These are phyloP conservation scores for Mycothermus thermophilus DNA, from an alignment of 495 filamentous ascomycete species.

Conservation along the genomic window DNA sequence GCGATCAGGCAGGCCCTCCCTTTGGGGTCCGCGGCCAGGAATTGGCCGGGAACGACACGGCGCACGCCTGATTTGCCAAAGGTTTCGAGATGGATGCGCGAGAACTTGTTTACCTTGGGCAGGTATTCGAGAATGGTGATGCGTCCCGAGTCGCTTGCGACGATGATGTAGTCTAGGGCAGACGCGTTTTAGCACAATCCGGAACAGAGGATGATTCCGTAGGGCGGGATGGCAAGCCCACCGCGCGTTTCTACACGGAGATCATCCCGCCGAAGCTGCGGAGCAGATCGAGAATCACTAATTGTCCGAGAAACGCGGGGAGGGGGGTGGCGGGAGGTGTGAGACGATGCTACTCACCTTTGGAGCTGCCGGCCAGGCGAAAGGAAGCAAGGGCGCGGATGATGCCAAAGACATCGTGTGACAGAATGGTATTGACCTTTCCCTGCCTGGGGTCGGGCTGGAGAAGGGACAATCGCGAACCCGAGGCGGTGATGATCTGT, in stretches of 20 bases:
- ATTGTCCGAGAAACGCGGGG: conserved; percentile 43
- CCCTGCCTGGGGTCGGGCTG: conserved; percentile 72
- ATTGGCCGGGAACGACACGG: conserved; percentile 88
- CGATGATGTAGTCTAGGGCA: conserved; percentile 79
- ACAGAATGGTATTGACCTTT: conserved; percentile 70
- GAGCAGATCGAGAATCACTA: conserved; percentile 81
- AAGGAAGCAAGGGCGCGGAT: conserved; percentile 79
- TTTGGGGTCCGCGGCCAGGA: conserved; percentile 86
- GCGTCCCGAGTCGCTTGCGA: conserved; percentile 88
- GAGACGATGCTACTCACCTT: conserved; percentile 58
- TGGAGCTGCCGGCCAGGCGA: conserved; percentile 79
- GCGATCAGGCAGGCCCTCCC: conserved; percentile 90
- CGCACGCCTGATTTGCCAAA: conserved; percentile 96
- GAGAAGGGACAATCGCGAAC: conserved; percentile 59
- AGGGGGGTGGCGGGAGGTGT: conserved; percentile 8
- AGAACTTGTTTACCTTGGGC: conserved; percentile 74
- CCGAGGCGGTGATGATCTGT: conserved; percentile 84
- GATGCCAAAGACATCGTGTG: conserved; percentile 92
- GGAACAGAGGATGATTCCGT: conserved; percentile 7
- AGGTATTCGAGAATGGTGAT: conserved; percentile 90
- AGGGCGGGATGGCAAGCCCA: conserved; percentile 15
- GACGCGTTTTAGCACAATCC: conserved; percentile 44
- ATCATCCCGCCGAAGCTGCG: conserved; percentile 30
- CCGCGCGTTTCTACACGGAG: conserved; percentile 9
- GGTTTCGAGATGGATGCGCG: conserved; percentile 83